These are phyloP conservation scores for Sporothrix curviconia DNA, from an alignment of 2,329 filamentous ascomycete species.

Conservation along the genomic window DNA sequence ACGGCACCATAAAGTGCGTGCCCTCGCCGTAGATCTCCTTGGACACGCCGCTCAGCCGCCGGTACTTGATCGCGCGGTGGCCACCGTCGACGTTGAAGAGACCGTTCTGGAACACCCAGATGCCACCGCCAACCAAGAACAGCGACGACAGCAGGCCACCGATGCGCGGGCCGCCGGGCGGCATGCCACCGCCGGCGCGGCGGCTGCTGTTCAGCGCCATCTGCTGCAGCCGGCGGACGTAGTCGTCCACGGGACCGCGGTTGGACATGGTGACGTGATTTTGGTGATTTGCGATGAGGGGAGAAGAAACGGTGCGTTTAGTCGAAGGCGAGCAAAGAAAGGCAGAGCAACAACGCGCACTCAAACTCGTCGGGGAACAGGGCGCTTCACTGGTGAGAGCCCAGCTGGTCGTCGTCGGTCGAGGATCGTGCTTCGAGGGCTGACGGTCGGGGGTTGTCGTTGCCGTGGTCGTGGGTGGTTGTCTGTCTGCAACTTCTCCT, in stretches of 20 bases:
- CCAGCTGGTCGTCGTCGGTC: background rate
- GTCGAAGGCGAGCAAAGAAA: background rate
- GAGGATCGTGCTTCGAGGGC: background rate
- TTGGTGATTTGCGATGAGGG: background rate
- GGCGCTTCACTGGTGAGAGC: background rate
- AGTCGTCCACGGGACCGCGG: conserved; percentile 41
- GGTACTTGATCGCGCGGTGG: conserved; percentile 98
- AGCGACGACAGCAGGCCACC: conserved; percentile 36
- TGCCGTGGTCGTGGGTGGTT: background rate
- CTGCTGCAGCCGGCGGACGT: conserved; percentile 44
- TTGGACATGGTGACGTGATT: conserved; percentile 27
- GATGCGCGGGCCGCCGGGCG: conserved; percentile 35
- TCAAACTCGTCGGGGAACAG: no score
- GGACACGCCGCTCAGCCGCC: conserved; percentile 81
- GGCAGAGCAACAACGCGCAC: no score
- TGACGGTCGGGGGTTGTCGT: background rate
- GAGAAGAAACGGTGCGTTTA: background rate
- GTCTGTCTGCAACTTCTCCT: conserved; percentile 9
- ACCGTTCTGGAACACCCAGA: conserved; percentile 50
- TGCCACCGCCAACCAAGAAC: conserved; percentile 41
- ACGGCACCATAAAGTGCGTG: conserved; percentile 89
- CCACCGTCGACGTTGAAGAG: conserved; percentile 90
- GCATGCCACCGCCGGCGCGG: conserved; percentile 34
- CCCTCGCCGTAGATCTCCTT: conserved; percentile 96
- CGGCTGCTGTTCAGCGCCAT: conserved; percentile 37